Evolutionary conservation across 2,329 filamentous ascomycete species (phyloP), one percentile per base, ranked within the genome.

Genomic region (Penicillium paneum): DNA sequence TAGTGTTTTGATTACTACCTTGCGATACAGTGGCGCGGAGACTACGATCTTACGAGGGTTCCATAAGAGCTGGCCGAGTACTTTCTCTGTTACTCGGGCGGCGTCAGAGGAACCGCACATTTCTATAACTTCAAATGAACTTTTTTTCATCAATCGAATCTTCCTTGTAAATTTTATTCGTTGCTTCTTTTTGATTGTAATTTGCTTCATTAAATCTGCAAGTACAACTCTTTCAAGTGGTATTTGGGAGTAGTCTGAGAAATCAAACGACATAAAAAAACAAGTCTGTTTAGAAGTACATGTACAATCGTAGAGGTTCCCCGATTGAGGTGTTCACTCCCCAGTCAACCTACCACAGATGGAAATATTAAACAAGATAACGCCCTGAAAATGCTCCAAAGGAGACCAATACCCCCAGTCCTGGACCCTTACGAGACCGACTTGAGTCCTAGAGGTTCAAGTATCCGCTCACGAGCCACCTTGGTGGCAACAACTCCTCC

Each of bases 81-180:
- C 81, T 81, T 79, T 71, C 73, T 71, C 74, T 73, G 78, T 90
- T 88, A 84, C 83, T 83, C 82, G 83, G 87, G 85, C 87, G 84
- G 89, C 85, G 88, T 92, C 89, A 91, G 88, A 91, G 84, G 87
- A 77, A 82, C 82, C 85, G 78, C 67, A 91, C 88, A 91, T 84
- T 54, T 47, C 52, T 60, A 57, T 48, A 32, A 31, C 50, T 50
- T 55, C 39, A 43, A 47, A 39, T 8, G 42, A 29, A n/a, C n/a
- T n/a, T 11, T 17, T 54, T 36, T 31, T 40, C 17, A 46, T 40
- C 56, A 49, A 21, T 24, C 8, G 13, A 8, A 21, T 15, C 46
- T 26, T 24, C 7, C 13, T 29, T 19, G 41, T 44, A 15, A 31
- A 31, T 29, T 10, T 2, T 11, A 31, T 5, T 31, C 5, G 3